Conservation (phyloP, 768 basidiomycete genomes). For the Baorangia bicolor region DNA sequence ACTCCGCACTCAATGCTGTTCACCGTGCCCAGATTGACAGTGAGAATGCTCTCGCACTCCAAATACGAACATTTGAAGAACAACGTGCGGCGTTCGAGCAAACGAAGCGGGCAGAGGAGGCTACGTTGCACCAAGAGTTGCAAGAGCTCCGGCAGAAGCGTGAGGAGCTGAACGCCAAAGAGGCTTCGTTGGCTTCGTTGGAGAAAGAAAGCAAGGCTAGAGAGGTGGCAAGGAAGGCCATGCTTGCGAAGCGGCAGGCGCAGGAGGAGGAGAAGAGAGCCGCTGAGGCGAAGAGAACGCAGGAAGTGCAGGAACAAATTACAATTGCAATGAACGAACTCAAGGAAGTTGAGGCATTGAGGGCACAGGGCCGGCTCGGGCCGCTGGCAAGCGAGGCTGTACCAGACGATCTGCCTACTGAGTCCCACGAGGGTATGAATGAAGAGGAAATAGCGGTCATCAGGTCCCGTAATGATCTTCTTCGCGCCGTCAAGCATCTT, state of each 20-base stretch:
- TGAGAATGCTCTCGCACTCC: conserved; percentile 14
- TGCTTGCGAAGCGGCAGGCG: conserved; percentile 22
- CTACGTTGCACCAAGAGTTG: conserved; percentile 16
- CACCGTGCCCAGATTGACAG: conserved; percentile 15
- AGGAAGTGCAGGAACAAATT: conserved; percentile 21
- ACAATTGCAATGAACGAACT: conserved; percentile 18
- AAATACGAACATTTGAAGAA: conserved; percentile 14
- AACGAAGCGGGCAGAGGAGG: conserved; percentile 18
- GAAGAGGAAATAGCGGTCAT: conserved; percentile 13
- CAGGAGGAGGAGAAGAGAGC: conserved; percentile 26
- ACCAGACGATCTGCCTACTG: conserved; percentile 14
- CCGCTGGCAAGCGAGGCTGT: background rate
- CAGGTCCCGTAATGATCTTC: conserved; percentile 8
- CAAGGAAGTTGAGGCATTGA: conserved; percentile 8
- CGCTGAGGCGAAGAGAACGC: conserved; percentile 16
- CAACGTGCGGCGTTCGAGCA: conserved; percentile 23
- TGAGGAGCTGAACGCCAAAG: conserved; percentile 22
- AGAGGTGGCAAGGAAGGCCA: conserved; percentile 22
- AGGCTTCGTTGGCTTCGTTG: conserved; percentile 12
- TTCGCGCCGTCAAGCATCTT: conserved; percentile 13
- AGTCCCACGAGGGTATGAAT: conserved; percentile 24
- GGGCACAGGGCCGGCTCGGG: background rate
- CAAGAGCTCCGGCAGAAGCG: conserved; percentile 19
- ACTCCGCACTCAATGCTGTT: background rate
- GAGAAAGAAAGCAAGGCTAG: conserved; percentile 27